Evolutionary conservation across 2,329 filamentous ascomycete genomes (phyloP), one percentile per base, ranked within the genome.

Genomic region (Aspergillus ochraceus): DNA sequence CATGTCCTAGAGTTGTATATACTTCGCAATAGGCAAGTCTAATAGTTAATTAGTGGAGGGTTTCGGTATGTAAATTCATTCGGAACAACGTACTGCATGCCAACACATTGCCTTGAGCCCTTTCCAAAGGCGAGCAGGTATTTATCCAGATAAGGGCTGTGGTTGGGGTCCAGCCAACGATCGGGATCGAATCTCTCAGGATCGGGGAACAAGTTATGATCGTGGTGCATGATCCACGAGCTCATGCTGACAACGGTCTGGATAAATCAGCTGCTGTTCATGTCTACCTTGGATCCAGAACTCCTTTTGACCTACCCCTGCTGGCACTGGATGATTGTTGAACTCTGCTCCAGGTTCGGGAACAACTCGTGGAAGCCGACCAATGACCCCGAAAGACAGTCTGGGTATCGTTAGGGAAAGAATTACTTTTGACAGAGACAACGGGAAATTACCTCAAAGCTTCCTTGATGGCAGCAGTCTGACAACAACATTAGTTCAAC

Each of bases 401-500:
- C 67, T 69, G 22, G 8, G 47, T 17, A 17, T 57, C 10, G 14
- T 59, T 29, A 61, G 60, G n/a, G 12, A 11, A 8, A 6, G 36
- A 42, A 42, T n/a, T 8, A 12, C 20, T 32, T 17, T 24, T n/a
- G 26, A 5, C 24, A 22, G 5, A 19, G 8, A 11, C 14, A 17
- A 19, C 6, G 10, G 12, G 6, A n/a, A 6, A 6, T 30, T 60
- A 71, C 68, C 77, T 68, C 11, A 77, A 63, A 12, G 62, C 73
- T 63, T 77, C 74, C 55, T 76, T 76, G 50, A 77, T 69, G 5
- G 77, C 69, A 12, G 56, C 72, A 49, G 68, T 74, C 68, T 72
- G 51, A 17, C 14, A 39, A 47, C 51, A 58, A 56, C n/a, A 24
- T 32, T 29, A 55, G 26, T 24, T 11, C n/a, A 9, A 6, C n/a